phyloP scores from a whole-genome alignment of 2,329 filamentous ascomycete genomes.

The Colletotrichum navitas region DNA sequence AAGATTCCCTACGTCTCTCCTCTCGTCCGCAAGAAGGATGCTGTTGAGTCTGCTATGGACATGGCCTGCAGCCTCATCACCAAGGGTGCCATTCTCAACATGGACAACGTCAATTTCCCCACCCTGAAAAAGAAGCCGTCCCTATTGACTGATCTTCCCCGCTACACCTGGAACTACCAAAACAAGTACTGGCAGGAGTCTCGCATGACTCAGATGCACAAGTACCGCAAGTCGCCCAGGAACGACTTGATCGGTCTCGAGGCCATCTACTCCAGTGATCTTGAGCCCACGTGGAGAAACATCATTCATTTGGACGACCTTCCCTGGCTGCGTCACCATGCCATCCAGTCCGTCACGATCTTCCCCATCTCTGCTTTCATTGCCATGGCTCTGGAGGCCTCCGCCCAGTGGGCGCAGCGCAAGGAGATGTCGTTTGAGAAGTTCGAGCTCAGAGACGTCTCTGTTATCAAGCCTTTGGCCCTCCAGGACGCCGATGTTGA shows the following conservation, averaged over 20 bases:
- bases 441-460: slow-evolving; percentile 62
- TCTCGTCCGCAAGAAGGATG: slow-evolving; percentile 65
- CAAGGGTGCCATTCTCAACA: slow-evolving; percentile 59
- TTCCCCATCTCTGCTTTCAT: slow-evolving; percentile 68
- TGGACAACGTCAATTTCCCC: slow-evolving; percentile 62
- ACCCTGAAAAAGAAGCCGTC: slow-evolving; percentile 49
- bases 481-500: slow-evolving; percentile 63
- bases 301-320: slow-evolving; percentile 61
- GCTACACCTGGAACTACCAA: slow-evolving; percentile 63
- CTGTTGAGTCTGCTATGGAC: slow-evolving; percentile 59
- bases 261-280: slow-evolving; percentile 58
- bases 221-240: slow-evolving; percentile 54
- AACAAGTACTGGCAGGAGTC: slow-evolving; percentile 63
- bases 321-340: slow-evolving; percentile 71
- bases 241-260: slow-evolving; percentile 62
- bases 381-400: slow-evolving; percentile 64
- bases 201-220: slow-evolving; percentile 57
- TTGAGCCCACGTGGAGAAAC: slow-evolving; percentile 64
- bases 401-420: slow-evolving; percentile 48
- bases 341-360: slow-evolving; percentile 67
- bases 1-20: slow-evolving; percentile 59
- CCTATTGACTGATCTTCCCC: slow-evolving; percentile 56
- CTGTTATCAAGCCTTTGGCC: slow-evolving; percentile 60
- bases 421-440: slow-evolving; percentile 52
- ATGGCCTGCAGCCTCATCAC: slow-evolving; percentile 59